Evolutionary conservation across 306 rosid species (phyloP), one percentile per base, ranked within the genome.

Genomic region (Quercus mongolica): DNA sequence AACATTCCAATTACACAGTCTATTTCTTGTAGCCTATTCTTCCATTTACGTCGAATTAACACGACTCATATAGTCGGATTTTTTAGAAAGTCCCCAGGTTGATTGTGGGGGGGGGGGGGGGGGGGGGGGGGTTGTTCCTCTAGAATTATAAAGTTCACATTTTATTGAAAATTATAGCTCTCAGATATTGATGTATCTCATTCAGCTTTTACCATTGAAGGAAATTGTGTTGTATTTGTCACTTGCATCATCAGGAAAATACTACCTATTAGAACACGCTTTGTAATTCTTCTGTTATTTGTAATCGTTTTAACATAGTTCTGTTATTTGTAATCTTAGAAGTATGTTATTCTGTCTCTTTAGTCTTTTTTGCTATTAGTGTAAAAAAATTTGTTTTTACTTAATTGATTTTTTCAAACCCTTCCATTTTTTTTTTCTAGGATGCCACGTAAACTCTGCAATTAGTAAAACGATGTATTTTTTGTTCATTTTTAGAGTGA

Each of bases 11-110:
- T 20, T 58, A 44, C 76, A 14, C 4, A 14, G 57, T 81, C 73
- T 56, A 74, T 68, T 68, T 77, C 75, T 30, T 78, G 52, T 74
- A 54, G 79, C 56, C 51, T 25, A 73, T 83, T 69, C 62, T 68
- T 77, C 67, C 56, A 68, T 54, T 56, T 41, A 63, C 69, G 5
- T 33, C 17, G 1, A 61, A 63, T 63, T 68, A 35, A 68, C n/a
- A 10, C 38, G 14, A 18, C 51, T 68, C 23, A 68, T 33, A 19
- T 35, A 10, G 26, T 68, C 18, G 20, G 17, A 35, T 35, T 49
- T 49, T 49, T 49, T 49, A 49, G 54, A 41, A 41, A 41, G 46
- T 8, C 28, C 2, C 28, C 28, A 8, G 3, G 46, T 8, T 7
- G 10, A 0, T n/a, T 7, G 17, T 1, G 52, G 15, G 54, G 17